phyloP scores from a whole-genome alignment of 495 filamentous ascomycete species.

The Echria macrotheca region DNA sequence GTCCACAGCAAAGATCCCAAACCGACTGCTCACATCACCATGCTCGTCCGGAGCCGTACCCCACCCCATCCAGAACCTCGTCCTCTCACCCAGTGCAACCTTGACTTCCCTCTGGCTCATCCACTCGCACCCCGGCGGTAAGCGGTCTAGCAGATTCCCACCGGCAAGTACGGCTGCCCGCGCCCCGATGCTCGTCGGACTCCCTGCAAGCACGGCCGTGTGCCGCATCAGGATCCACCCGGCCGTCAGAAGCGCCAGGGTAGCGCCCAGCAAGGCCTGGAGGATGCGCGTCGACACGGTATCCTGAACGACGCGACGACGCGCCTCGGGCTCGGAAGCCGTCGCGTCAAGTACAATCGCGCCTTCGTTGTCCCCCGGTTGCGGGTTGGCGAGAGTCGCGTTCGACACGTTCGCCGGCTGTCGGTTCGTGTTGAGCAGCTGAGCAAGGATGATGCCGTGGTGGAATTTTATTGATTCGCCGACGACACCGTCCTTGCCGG shows the following conservation, averaged over 20 bases:
- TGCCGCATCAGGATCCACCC: slow-evolving; percentile 8
- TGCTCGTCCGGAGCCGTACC: neutral
- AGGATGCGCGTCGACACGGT: slow-evolving; percentile 15
- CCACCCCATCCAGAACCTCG: slow-evolving; percentile 15
- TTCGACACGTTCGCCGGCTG: slow-evolving; percentile 11
- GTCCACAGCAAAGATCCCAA: neutral
- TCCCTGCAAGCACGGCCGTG: slow-evolving; percentile 9
- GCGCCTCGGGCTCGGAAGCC: neutral
- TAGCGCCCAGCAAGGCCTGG: slow-evolving; percentile 10
- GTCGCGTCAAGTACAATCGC: neutral
- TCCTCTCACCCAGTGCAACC: neutral
- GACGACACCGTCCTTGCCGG: neutral
- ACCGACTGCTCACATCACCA: neutral
- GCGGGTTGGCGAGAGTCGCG: neutral
- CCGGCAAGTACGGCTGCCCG: slow-evolving; percentile 7
- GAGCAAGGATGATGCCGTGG: slow-evolving; percentile 19
- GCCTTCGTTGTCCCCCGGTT: neutral
- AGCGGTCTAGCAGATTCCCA: slow-evolving; percentile 7
- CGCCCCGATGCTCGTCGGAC: slow-evolving; percentile 10
- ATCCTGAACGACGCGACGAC: slow-evolving; percentile 17
- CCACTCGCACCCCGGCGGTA: neutral
- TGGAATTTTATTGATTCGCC: slow-evolving; percentile 19
- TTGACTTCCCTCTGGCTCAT: neutral
- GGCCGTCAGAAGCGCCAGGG: neutral
- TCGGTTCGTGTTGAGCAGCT: neutral